Conservation (phyloP, 176 grass and related monocot species). For the Rhynchospora tenuis region DNA sequence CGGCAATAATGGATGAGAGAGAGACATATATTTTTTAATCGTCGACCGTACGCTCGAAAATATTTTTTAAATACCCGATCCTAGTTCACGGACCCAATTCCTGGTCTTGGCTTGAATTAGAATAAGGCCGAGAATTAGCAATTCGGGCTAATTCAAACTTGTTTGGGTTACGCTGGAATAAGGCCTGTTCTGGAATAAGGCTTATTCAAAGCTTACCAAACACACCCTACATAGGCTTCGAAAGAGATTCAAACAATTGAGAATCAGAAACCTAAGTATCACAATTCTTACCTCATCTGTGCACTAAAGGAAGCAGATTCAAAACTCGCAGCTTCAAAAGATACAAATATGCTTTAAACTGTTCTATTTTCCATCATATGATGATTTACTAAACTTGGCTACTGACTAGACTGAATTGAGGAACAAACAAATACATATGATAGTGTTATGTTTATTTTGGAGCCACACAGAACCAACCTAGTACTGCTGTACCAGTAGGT, state of each 20-base stretch:
- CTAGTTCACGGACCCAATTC: too few species aligned
- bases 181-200: too few species aligned
- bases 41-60: too few species aligned
- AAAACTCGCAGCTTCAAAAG: slow-evolving; percentile 28
- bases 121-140: too few species aligned
- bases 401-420: not conserved
- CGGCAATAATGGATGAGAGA: too few species aligned
- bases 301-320: slow-evolving; percentile 52
- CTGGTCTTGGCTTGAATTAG: too few species aligned
- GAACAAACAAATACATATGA: not conserved
- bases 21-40: too few species aligned
- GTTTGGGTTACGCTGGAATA: too few species aligned
- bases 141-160: too few species aligned
- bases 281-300: slow-evolving; percentile 52
- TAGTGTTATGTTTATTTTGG: not conserved
- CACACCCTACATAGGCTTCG: slow-evolving; percentile 20
- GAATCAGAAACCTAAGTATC: slow-evolving; percentile 71
- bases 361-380: not conserved
- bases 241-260: slow-evolving; percentile 56
- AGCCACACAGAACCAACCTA: not conserved
- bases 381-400: not conserved
- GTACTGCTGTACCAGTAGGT: not conserved
- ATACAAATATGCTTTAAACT: not conserved
- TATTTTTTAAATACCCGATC: too few species aligned
- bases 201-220: too few species aligned